Conservation (phyloP, 306 rosid genomes). For the Sphenostylis stenocarpa region DNA sequence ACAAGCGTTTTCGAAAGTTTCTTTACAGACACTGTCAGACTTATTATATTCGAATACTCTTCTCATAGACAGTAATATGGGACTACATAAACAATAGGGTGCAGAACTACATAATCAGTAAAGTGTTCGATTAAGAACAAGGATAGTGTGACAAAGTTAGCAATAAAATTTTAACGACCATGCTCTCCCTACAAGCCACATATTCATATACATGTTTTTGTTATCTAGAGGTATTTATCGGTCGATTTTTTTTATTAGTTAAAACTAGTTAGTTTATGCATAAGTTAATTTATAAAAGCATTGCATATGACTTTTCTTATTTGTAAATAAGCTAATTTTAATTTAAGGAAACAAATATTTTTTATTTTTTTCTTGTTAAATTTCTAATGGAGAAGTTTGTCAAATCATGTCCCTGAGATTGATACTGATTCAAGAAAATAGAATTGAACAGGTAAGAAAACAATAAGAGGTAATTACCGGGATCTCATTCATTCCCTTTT, state of each 20-base stretch:
- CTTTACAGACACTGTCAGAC: no score
- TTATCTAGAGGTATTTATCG: no score
- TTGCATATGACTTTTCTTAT: no score
- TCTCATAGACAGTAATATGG: background rate
- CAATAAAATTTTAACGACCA: background rate
- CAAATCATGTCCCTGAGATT: background rate
- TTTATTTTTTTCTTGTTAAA: no score
- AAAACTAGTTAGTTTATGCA: no score
- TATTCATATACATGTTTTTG: background rate
- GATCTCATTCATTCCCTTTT: constrained; percentile 85
- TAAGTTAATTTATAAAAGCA: no score
- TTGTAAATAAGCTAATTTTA: no score
- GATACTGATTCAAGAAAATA: background rate
- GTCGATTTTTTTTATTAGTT: no score
- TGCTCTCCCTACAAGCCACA: background rate
- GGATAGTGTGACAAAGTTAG: background rate
- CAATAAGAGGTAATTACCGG: constrained; percentile 55
- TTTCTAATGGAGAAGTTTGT: no score
- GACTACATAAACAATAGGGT: background rate
- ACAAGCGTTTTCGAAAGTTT: no score
- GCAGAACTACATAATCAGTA: background rate
- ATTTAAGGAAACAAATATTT: no score
- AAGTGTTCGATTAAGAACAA: background rate
- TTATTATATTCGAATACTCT: no score
- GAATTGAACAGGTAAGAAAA: background rate